Evolutionary conservation across 2,329 filamentous ascomycete genomes (phyloP).

Genomic region (Pseudogymnoascus sp.): DNA sequence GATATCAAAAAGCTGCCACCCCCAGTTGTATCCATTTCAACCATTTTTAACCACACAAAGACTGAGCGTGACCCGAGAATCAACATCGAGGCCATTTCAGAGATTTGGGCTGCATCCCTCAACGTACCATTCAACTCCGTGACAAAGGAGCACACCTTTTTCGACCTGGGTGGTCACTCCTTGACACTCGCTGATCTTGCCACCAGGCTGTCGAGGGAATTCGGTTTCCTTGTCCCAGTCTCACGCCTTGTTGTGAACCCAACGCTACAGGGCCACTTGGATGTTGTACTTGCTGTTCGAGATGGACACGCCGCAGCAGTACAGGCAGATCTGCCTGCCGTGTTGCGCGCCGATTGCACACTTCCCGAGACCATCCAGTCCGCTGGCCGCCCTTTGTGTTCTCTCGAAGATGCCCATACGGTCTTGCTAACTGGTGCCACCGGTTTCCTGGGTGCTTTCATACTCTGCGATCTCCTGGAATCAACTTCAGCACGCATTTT

Average conservation of each 20-base stretch:
- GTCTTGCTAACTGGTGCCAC: constrained; percentile 68
- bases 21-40: constrained; percentile 45
- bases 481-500: constrained; percentile 60
- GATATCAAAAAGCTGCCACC: constrained; percentile 64
- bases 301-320: constrained; percentile 67
- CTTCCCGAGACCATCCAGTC: constrained; percentile 63
- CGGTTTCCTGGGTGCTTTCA: constrained; percentile 67
- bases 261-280: constrained; percentile 63
- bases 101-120: constrained; percentile 63
- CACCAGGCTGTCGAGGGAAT: constrained; percentile 57
- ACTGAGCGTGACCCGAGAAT: constrained; percentile 53
- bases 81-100: constrained; percentile 56
- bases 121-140: constrained; percentile 55
- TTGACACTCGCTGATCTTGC: constrained; percentile 69
- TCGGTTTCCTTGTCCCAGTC: constrained; percentile 66
- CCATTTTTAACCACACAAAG: constrained; percentile 30
- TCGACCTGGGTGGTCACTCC: constrained; percentile 73
- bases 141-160: constrained; percentile 66
- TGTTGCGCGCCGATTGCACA: constrained; percentile 56
- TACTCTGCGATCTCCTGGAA: constrained; percentile 60
- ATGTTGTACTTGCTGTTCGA: constrained; percentile 60
- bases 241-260: constrained; percentile 61
- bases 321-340: constrained; percentile 64
- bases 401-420: constrained; percentile 56
- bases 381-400: constrained; percentile 41